Conservation (phyloP, 2,329 filamentous ascomycete species). For the Colletotrichum tropicicola region DNA sequence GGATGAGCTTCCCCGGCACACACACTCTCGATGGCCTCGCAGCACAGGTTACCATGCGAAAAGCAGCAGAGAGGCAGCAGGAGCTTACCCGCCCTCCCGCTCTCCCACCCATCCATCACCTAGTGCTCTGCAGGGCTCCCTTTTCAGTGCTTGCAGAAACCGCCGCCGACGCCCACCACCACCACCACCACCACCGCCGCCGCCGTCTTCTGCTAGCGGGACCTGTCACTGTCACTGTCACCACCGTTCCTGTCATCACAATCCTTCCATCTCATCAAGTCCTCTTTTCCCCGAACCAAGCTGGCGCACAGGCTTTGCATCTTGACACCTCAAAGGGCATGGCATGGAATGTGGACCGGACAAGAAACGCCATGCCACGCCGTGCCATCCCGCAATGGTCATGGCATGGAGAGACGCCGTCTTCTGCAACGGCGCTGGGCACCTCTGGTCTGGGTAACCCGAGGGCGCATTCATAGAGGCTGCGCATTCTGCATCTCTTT, state of each 20-base stretch:
- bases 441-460: not conserved
- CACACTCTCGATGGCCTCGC: constrained; percentile 17
- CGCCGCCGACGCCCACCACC: not conserved
- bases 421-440: not conserved
- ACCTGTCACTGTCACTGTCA: constrained; percentile 4
- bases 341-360: constrained; percentile 6
- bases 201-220: not conserved
- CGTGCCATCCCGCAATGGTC: constrained; percentile 1
- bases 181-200: too few relatives aligned
- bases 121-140: constrained; percentile 2
- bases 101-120: not conserved
- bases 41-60: not conserved
- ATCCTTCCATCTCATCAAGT: constrained; percentile 21
- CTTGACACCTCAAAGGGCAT: constrained; percentile 4
- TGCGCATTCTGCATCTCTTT: not conserved
- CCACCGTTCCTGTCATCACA: not conserved
- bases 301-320: constrained; percentile 4
- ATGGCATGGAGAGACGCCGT: not conserved
- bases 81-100: constrained; percentile 12
- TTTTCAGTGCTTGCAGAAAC: not conserved
- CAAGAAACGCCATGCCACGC: constrained; percentile 1
- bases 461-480: not conserved
- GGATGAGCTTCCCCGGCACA: constrained; percentile 29
- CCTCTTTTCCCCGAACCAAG: not conserved
- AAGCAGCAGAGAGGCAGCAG: not conserved